Evolutionary conservation across 2,329 filamentous ascomycete genomes (phyloP).

Genomic region (Colletotrichum chrysophilum): DNA sequence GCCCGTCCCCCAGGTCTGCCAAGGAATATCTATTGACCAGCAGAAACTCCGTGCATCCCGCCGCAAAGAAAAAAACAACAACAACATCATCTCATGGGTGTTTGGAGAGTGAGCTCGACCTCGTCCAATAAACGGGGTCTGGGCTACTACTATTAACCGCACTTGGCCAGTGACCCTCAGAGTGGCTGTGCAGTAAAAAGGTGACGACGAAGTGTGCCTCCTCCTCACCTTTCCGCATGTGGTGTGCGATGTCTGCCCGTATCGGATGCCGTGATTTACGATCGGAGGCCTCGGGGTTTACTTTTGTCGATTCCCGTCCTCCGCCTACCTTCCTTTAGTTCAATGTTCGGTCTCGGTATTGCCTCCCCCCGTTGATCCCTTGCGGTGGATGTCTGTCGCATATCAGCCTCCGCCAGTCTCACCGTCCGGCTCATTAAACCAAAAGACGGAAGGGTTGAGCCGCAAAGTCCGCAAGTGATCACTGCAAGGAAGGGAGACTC

Average conservation of each 20-base stretch:
- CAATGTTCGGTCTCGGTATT: background rate
- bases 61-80: background rate
- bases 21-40: background rate
- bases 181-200: background rate
- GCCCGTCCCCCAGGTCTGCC: background rate
- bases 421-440: background rate
- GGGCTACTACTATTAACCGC: background rate
- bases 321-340: background rate
- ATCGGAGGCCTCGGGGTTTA: background rate
- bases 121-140: background rate
- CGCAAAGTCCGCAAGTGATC: background rate
- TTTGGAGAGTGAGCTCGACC: background rate
- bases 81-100: background rate
- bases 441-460: background rate
- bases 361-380: background rate
- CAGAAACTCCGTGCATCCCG: background rate
- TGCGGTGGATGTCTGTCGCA: background rate
- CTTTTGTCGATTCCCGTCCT: background rate
- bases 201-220: background rate
- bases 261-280: background rate
- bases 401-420: background rate
- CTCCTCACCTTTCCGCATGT: background rate
- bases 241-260: background rate
- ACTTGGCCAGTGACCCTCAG: background rate
- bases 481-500: background rate